Conservation (phyloP, 805 yeast genomes). For the Suhomyces sp. region DNA sequence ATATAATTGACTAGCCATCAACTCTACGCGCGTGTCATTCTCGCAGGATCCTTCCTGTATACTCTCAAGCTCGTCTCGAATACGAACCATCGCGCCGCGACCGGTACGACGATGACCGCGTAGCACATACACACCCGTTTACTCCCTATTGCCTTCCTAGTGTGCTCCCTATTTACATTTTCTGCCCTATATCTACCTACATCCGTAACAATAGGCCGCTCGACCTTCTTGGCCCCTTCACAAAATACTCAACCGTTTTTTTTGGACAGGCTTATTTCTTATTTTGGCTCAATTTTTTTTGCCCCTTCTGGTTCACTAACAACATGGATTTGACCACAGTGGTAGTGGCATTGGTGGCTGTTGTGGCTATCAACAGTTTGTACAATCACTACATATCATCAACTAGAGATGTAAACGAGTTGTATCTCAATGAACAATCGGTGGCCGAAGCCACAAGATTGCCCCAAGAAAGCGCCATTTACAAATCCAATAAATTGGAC, state of each 20-base stretch:
- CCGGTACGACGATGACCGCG: background rate
- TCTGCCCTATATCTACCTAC: background rate
- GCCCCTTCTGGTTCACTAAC: background rate
- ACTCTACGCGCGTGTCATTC: background rate
- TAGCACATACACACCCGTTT: background rate
- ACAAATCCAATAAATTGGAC: conserved; percentile 72
- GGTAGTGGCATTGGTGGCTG: conserved; percentile 18
- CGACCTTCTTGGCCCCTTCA: background rate
- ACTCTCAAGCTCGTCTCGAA: background rate
- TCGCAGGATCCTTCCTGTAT: background rate
- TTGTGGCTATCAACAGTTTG: conserved; percentile 16
- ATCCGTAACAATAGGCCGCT: background rate
- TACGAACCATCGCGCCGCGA: background rate
- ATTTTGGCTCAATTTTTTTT: background rate
- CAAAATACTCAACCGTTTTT: background rate
- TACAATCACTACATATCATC: conserved; percentile 28
- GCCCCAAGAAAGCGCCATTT: conserved; percentile 68
- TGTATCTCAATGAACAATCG: conserved; percentile 63
- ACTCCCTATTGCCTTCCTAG: background rate
- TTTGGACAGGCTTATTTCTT: background rate
- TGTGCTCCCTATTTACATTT: background rate
- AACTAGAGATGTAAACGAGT: conserved; percentile 54
- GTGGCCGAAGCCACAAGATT: conserved; percentile 62
- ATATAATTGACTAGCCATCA: background rate
- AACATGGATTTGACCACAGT: conserved; percentile 4